Evolutionary conservation across 345 rosid genomes (phyloP).

Genomic region (Draba incana): DNA sequence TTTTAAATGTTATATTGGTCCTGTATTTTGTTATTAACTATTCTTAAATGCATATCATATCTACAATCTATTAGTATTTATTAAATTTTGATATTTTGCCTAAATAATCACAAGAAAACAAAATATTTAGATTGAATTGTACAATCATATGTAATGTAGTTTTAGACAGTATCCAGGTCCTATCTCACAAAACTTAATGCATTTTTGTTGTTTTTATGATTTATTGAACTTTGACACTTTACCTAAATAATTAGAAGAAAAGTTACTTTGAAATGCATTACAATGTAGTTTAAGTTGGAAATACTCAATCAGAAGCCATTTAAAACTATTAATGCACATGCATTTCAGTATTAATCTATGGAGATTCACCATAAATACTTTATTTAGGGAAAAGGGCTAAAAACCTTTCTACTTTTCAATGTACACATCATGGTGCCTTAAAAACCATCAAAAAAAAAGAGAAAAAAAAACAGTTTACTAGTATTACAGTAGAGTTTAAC

Average conservation of each 20-base stretch:
- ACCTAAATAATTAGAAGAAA: not conserved
- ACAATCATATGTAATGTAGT: too few relatives aligned
- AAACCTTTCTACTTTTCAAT: not conserved
- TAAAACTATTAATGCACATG: too few relatives aligned
- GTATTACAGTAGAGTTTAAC: constrained; percentile 38
- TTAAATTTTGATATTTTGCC: not conserved
- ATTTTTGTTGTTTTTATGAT: too few relatives aligned
- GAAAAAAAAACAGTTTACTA: not conserved
- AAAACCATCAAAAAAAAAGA: constrained; percentile 19
- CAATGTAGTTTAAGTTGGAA: too few relatives aligned
- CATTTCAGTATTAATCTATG: too few relatives aligned
- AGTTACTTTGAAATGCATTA: not conserved
- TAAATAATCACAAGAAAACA: not conserved
- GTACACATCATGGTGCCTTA: constrained; percentile 32
- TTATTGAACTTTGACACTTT: too few relatives aligned
- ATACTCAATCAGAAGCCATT: too few relatives aligned
- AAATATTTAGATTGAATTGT: not conserved
- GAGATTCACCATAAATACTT: too few relatives aligned
- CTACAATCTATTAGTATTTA: not conserved
- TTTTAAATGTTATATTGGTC: not conserved
- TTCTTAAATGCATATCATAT: not conserved
- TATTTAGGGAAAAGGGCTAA: too few relatives aligned
- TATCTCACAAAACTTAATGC: too few relatives aligned
- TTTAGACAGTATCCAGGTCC: not conserved
- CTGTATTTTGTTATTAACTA: not conserved